Base-by-base conservation (phyloP, 2,329 filamentous ascomycete species). In the Macrophomina pseudophaseolina region DNA sequence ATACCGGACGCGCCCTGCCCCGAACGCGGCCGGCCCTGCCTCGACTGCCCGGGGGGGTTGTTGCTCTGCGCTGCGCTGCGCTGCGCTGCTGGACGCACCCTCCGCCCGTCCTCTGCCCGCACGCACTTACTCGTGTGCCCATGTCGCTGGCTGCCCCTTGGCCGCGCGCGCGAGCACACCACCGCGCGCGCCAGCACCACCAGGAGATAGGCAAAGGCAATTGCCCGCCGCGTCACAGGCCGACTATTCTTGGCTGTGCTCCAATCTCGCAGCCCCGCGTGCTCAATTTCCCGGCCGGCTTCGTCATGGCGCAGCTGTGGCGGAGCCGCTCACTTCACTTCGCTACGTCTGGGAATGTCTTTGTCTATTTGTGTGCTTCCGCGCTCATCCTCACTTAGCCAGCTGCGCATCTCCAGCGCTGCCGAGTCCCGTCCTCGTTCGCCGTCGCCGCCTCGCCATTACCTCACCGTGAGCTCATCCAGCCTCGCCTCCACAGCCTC, bases 341-440 rank as follows among this genome's bases (percentile, higher is more conserved):
- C 58, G 58, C 58, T 62, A 62, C 58, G 58, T 44, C 54, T 40
- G 52, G 52, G 32, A 40, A 38, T 54, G 52, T 46, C 58, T 62
- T 35, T 44, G 40, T 35, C 56, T 49, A 49, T 62, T 49, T 42
- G n/a, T 48, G 56, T 44, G 28, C 28, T 12, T 23, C 28, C 56
- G 56, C 56, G 54, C 56, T 28, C 58, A 62, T 62, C 58, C 58
- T 62, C 58, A 49, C 42, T 62, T 62, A 35, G 38, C 12, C 16
- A 30, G 28, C 42, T 28, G 12, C 40, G 12, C 44, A 9, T 48
- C 44, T 23, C 58, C 23, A 16, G n/a, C 44, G 23, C 18, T 18
- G 44, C n/a, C 58, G 23, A 12, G 14, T 28, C 4, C 18, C 58
- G 42, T 38, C 28, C 58, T 28, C 42, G 58, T 8, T 33, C 44